These are phyloP conservation scores for Coleophoma eucalyptorum DNA, from an alignment of 2,329 filamentous ascomycete genomes.

Conservation along the genomic window DNA sequence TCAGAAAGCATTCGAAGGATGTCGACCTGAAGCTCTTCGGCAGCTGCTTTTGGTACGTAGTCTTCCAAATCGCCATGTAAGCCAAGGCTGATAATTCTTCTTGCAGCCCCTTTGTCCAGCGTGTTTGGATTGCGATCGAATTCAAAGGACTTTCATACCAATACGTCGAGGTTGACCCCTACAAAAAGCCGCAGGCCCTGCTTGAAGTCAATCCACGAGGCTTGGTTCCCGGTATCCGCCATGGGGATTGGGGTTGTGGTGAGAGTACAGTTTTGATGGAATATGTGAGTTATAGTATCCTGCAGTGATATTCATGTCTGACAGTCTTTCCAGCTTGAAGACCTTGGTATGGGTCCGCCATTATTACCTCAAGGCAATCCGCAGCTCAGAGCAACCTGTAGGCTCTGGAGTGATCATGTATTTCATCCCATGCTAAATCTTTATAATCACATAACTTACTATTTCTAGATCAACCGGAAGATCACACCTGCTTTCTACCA, in stretches of 20 bases:
- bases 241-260: slow-evolving; percentile 78
- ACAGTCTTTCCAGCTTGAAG: slow-evolving; percentile 57
- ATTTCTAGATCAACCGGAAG: slow-evolving; percentile 64
- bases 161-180: slow-evolving; percentile 82
- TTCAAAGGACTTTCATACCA: slow-evolving; percentile 76
- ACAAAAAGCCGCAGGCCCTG: slow-evolving; percentile 66
- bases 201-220: slow-evolving; percentile 74
- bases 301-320: neutral
- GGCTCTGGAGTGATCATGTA: slow-evolving; percentile 80
- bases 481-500: slow-evolving; percentile 76
- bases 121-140: slow-evolving; percentile 86
- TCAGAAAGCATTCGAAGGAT: slow-evolving; percentile 66
- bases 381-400: slow-evolving; percentile 67
- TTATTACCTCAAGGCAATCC: slow-evolving; percentile 63
- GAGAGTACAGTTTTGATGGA: slow-evolving; percentile 81
- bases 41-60: slow-evolving; percentile 73
- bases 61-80: neutral
- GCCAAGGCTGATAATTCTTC: neutral
- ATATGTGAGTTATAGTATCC: slow-evolving; percentile 55
- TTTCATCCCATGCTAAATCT: slow-evolving; percentile 22
- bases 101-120: slow-evolving; percentile 71
- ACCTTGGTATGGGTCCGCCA: slow-evolving; percentile 55
- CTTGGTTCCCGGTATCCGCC: slow-evolving; percentile 70
- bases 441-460: slow-evolving; percentile 5
- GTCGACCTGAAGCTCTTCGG: slow-evolving; percentile 74